Evolutionary conservation across 805 yeast species (phyloP).

Genomic region (Barnettozyma botsteinii): DNA sequence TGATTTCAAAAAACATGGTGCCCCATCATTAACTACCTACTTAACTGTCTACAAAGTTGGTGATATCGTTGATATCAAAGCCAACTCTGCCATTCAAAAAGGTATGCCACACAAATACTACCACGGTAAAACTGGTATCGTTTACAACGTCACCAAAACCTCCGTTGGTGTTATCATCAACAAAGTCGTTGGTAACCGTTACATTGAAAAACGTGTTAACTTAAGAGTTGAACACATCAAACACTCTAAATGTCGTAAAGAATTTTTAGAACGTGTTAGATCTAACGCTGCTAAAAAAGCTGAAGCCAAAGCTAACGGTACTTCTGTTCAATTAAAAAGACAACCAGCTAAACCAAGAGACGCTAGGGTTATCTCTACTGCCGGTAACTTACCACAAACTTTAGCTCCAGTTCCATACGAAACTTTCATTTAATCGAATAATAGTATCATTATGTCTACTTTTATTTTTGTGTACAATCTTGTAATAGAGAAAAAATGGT

Average conservation of each 20-base stretch:
- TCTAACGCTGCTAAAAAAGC: slow-evolving; percentile 86
- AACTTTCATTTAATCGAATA: slow-evolving; percentile 81
- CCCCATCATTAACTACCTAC: slow-evolving; percentile 92
- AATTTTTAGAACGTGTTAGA: slow-evolving; percentile 98
- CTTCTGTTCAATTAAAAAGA: slow-evolving; percentile 90
- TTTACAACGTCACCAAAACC: slow-evolving; percentile 97
- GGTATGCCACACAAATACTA: slow-evolving; percentile 99
- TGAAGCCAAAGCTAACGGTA: slow-evolving; percentile 95
- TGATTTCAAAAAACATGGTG: slow-evolving; percentile 96
- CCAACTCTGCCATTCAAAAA: slow-evolving; percentile 98
- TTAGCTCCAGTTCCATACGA: slow-evolving; percentile 99
- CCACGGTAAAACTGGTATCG: slow-evolving; percentile 99
- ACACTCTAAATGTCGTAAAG: slow-evolving; percentile 99
- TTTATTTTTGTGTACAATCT: slow-evolving; percentile 23
- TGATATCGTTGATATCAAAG: slow-evolving; percentile 99
- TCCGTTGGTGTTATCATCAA: slow-evolving; percentile 97
- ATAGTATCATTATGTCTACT: slow-evolving; percentile 14
- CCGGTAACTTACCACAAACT: slow-evolving; percentile 86
- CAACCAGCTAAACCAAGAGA: slow-evolving; percentile 98
- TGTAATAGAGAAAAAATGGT: slow-evolving; percentile 5
- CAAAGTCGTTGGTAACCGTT: slow-evolving; percentile 99
- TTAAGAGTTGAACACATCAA: slow-evolving; percentile 97
- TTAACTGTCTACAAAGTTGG: slow-evolving; percentile 98
- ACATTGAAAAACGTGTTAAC: slow-evolving; percentile 98
- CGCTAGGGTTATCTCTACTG: slow-evolving; percentile 77